Evolutionary conservation across 75 land plant genomes (phyloP).

Genomic region (Pseudotsuga menziesii): DNA sequence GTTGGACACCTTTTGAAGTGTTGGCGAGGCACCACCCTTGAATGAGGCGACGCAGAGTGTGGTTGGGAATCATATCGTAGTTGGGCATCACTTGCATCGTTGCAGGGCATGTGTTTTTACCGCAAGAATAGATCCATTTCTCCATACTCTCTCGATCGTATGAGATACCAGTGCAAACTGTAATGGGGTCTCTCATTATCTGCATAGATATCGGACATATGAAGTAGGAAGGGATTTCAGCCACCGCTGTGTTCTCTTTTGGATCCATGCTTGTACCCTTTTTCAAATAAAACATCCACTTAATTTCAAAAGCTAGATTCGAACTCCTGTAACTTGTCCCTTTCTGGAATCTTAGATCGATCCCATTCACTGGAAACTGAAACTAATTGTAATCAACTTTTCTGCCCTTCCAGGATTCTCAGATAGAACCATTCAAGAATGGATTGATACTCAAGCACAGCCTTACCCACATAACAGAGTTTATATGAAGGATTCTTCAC

Average conservation of each 20-base stretch:
- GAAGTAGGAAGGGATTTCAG: constrained; percentile 43
- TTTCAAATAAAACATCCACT: too few species aligned
- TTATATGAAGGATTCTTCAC: too few species aligned
- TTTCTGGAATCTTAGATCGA: too few species aligned
- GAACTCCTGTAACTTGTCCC: too few species aligned
- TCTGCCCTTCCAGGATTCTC: too few species aligned
- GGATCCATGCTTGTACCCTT: too few species aligned
- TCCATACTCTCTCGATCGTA: constrained; percentile 56
- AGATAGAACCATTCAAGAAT: too few species aligned
- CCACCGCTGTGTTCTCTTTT: neutral
- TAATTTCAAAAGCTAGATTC: too few species aligned
- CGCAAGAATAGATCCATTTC: constrained; percentile 29
- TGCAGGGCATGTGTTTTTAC: constrained; percentile 29
- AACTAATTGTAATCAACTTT: too few species aligned
- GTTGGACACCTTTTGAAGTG: constrained; percentile 25
- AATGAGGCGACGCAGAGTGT: constrained; percentile 58
- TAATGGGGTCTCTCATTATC: constrained; percentile 58
- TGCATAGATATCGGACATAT: constrained; percentile 48
- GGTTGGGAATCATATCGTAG: constrained; percentile 56
- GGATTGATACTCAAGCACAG: too few species aligned
- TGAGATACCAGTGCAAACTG: constrained; percentile 43
- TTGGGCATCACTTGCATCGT: constrained; percentile 32
- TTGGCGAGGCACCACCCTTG: constrained; percentile 47
- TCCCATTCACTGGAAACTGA: too few species aligned
- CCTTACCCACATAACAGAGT: too few species aligned